A percentile compares a stretch with the other conserved stretches of the same genome.
Evolutionary conservation across 495 filamentous ascomycete genomes (phyloP).

Genomic region (Hypoxylon intermedium): DNA sequence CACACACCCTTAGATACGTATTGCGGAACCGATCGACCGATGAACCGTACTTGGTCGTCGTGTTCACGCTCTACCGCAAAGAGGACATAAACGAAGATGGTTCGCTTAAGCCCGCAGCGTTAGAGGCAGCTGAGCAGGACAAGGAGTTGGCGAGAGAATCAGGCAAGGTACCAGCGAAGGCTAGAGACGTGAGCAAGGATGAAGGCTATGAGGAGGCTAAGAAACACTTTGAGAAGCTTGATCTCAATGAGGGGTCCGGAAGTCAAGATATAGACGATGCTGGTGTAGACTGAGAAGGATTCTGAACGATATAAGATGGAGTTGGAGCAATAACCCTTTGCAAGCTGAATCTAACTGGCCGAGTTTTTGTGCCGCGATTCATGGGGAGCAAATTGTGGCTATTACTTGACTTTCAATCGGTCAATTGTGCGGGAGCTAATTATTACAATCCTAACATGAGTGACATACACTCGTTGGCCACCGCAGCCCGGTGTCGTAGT

Average conservation of each 20-base stretch:
- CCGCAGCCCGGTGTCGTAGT: too few relatives aligned
- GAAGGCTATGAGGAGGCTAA: conserved; percentile 18
- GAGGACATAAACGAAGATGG: conserved; percentile 67
- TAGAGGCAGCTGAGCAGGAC: conserved; percentile 22
- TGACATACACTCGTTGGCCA: too few relatives aligned
- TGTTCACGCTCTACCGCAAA: conserved; percentile 74
- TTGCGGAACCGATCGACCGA: conserved; percentile 76
- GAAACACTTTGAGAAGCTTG: conserved; percentile 15
- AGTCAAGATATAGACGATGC: not conserved
- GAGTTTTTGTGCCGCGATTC: too few relatives aligned
- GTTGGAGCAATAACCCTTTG: too few relatives aligned
- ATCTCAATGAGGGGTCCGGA: not conserved
- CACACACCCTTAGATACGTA: conserved; percentile 82
- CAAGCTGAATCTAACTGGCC: too few relatives aligned
- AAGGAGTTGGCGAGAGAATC: conserved; percentile 10
- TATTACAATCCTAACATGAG: too few relatives aligned
- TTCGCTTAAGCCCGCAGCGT: conserved; percentile 54
- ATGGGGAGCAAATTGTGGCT: too few relatives aligned
- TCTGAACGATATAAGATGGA: too few relatives aligned
- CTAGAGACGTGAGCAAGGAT: conserved; percentile 7
- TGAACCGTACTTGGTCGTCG: conserved; percentile 76
- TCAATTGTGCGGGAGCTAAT: too few relatives aligned
- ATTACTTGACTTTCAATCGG: too few relatives aligned
- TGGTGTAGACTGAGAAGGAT: conserved; percentile 25
- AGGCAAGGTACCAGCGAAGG: not conserved